Base-by-base conservation (phyloP, 2,329 filamentous ascomycete genomes). In the Alternaria sp. region DNA sequence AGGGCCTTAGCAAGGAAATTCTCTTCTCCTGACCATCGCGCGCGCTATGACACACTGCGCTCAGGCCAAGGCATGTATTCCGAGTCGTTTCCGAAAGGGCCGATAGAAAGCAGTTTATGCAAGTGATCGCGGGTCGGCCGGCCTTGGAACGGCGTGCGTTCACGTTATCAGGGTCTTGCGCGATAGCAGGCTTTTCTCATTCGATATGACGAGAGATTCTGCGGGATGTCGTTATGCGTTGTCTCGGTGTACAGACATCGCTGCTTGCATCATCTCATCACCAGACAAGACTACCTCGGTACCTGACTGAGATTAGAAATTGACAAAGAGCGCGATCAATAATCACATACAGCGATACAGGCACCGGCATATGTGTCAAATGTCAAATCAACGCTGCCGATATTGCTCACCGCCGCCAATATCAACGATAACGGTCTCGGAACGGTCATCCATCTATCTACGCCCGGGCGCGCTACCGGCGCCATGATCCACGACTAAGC, bases 401-500 rank as follows among this genome's bases (percentile, higher is more conserved):
- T 36, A 45, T 52, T 59, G 43, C 54, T 66, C 60, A 67, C 63
- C 63, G 63, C 63, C 44, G 32, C 30, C 26, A 28, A 15, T 44
- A 36, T 52, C 65, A 21, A 69, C 60, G 28, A 52, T 25, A 52
- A 40, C 49, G 11, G 32, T 30, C 49, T 40, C 30, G 13, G 49
- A 52, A 52, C 49, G 49, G 49, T 36, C 2, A 25, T 40, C 23
- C 28, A 21, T 36, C 17, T 25, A 59, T 55, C 54, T 40, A 32
- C 30, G 13, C 30, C 30, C 30, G 30, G 30, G 45, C 49, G 30
- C 62, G 63, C 69, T 69, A 72, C 61, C 63, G 65, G 59, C 67
- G 43, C 58, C 23, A 58, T 46, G 57, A 58, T 54, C n/a, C 21
- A 23, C 44, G 46, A 10, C 63, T 57, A 71, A 44, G 23, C 63